A percentile compares a stretch with the other conserved stretches of the same genome.
Conservation (phyloP, 1,284 basidiomycete species). For the Apiotrichum sp. region DNA sequence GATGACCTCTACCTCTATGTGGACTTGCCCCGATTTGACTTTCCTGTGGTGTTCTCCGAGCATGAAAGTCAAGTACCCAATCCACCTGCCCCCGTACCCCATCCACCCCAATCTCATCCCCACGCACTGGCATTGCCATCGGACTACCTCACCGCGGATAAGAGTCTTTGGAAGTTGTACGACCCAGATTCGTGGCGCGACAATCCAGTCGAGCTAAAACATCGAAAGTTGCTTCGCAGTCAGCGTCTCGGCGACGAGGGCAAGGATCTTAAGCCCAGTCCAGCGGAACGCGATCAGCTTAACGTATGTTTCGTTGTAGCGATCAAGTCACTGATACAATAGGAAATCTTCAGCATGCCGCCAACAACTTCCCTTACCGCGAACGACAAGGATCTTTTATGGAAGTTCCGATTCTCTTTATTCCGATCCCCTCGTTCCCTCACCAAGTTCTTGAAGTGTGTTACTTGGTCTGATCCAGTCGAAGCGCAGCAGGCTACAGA, state of each 20-base stretch:
- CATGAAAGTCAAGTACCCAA: conserved; percentile 47
- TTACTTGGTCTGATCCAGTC: conserved; percentile 91
- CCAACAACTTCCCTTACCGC: conserved; percentile 81
- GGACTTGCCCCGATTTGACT: conserved; percentile 94
- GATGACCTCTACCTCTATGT: conserved; percentile 88
- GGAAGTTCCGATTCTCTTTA: conserved; percentile 98
- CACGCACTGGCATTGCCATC: conserved; percentile 43
- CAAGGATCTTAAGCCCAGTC: conserved; percentile 92
- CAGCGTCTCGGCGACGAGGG: conserved; percentile 93
- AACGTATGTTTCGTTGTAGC: conserved; percentile 55
- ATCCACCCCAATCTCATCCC: conserved; percentile 24
- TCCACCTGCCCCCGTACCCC: conserved; percentile 41
- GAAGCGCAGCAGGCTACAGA: conserved; percentile 98
- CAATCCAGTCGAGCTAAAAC: conserved; percentile 96
- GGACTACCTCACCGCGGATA: conserved; percentile 55
- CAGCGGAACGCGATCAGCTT: conserved; percentile 87
- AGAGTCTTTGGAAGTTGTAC: conserved; percentile 76
- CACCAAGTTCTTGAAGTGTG: conserved; percentile 97
- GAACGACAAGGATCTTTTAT: conserved; percentile 91
- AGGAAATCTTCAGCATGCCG: conserved; percentile 84
- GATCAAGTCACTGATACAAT: not conserved
- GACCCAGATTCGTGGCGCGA: conserved; percentile 82
- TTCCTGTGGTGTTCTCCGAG: conserved; percentile 94
- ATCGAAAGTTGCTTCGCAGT: conserved; percentile 85
- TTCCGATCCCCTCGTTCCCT: conserved; percentile 66